phyloP scores from a whole-genome alignment of 345 rosid species.

The Euphorbia peplus region DNA sequence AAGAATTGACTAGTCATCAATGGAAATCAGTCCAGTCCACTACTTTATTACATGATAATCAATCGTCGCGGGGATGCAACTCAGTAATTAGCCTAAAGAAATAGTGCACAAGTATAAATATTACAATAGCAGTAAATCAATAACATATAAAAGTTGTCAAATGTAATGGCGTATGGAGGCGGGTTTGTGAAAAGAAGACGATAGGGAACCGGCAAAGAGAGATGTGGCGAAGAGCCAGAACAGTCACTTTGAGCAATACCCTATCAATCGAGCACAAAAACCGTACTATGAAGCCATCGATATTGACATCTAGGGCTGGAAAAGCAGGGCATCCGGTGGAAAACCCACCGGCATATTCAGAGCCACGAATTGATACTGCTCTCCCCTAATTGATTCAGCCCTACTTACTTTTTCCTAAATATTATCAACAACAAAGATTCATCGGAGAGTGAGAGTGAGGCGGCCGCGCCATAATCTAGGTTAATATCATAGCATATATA shows the following conservation, averaged over 20 bases:
- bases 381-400: constrained; percentile 11
- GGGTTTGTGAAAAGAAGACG: constrained; percentile 11
- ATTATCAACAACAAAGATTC: too few species aligned
- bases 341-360: constrained; percentile 20
- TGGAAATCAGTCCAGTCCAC: constrained; percentile 18
- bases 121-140: neutral
- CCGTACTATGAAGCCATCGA: constrained; percentile 29
- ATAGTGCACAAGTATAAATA: neutral
- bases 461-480: neutral
- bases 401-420: neutral
- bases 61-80: constrained; percentile 16
- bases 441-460: too few species aligned
- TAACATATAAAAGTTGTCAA: neutral
- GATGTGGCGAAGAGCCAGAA: constrained; percentile 8
- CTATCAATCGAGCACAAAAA: constrained; percentile 13
- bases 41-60: constrained; percentile 7
- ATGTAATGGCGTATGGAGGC: constrained; percentile 20
- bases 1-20: constrained; percentile 14
- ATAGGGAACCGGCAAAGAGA: neutral
- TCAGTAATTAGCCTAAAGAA: too few species aligned
- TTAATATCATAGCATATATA: too few species aligned
- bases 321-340: constrained; percentile 20
- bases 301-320: constrained; percentile 9
- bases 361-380: constrained; percentile 17
- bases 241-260: neutral